Evolutionary conservation across 306 rosid genomes (phyloP).

Genomic region (Castanospermum australe): DNA sequence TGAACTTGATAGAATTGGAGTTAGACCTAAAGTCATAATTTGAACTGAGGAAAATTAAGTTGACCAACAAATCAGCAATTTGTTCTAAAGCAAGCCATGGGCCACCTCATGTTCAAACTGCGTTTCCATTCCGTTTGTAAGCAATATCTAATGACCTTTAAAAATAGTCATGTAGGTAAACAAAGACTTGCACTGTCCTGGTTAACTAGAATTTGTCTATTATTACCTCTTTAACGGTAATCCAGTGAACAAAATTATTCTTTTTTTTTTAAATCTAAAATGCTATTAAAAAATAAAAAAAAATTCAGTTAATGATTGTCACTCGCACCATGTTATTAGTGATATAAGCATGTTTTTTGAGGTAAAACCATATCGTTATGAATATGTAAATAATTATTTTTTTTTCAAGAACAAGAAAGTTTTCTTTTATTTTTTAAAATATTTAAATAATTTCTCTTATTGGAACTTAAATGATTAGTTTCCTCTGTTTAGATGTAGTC

Average conservation of each 20-base stretch:
- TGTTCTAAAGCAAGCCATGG: not conserved
- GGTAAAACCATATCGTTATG: not conserved
- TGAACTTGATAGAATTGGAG: too few species aligned
- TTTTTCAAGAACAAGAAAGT: not conserved
- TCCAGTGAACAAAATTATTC: too few species aligned
- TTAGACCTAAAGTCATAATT: too few species aligned
- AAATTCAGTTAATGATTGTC: too few species aligned
- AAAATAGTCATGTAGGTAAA: not conserved
- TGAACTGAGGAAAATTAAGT: not conserved
- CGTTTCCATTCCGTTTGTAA: not conserved
- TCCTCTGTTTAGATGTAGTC: too few species aligned
- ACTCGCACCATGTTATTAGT: not conserved
- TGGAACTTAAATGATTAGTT: not conserved
- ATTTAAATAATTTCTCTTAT: not conserved
- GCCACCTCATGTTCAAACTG: not conserved
- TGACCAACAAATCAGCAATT: too few species aligned
- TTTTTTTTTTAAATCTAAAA: not conserved
- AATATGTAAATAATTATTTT: too few species aligned
- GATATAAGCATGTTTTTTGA: not conserved
- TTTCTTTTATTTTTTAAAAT: not conserved
- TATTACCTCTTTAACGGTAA: too few species aligned
- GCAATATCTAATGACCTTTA: not conserved
- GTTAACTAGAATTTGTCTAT: not conserved
- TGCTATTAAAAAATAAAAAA: not conserved
- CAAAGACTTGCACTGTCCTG: not conserved